These are phyloP conservation scores for Protomyces arabidopsidicola DNA, from an alignment of 1,139 yeast species.

Conservation along the genomic window DNA sequence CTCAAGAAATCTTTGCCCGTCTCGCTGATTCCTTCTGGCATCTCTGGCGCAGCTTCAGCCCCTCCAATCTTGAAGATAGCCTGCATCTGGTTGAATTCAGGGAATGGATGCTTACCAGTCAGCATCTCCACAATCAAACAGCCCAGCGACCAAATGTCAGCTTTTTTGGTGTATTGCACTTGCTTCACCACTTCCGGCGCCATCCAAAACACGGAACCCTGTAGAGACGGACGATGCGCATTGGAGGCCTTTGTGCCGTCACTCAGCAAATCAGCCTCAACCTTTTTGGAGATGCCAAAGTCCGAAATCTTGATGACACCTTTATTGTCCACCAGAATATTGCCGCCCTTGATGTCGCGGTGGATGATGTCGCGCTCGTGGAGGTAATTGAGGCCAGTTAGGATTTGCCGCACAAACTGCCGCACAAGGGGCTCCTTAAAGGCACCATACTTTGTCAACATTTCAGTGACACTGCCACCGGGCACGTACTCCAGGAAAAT, in stretches of 20 bases:
- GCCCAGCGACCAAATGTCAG: slow-evolving; percentile 95
- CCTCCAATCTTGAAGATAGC: slow-evolving; percentile 84
- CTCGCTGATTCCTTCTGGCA: slow-evolving; percentile 70
- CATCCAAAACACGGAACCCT: slow-evolving; percentile 97
- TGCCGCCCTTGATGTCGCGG: slow-evolving; percentile 94
- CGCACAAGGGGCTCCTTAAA: slow-evolving; percentile 75
- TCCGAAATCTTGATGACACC: slow-evolving; percentile 95
- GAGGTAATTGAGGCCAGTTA: slow-evolving; percentile 76
- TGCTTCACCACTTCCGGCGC: slow-evolving; percentile 96
- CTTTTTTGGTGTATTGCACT: slow-evolving; percentile 79
- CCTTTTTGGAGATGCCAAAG: slow-evolving; percentile 84
- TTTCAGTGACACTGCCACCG: slow-evolving; percentile 92
- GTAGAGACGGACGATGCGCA: slow-evolving; percentile 69
- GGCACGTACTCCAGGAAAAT: slow-evolving; percentile 78
- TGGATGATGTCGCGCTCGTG: slow-evolving; percentile 87
- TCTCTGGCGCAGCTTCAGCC: slow-evolving; percentile 66
- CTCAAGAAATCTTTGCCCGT: slow-evolving; percentile 64
- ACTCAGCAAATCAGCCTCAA: slow-evolving; percentile 42
- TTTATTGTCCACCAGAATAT: slow-evolving; percentile 77
- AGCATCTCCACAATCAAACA: slow-evolving; percentile 90
- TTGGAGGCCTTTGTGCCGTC: slow-evolving; percentile 35
- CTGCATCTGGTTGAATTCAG: slow-evolving; percentile 91
- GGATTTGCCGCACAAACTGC: slow-evolving; percentile 71
- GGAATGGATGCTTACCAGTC: slow-evolving; percentile 91
- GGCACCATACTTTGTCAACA: slow-evolving; percentile 75